Conservation (phyloP, 1,284 basidiomycete species). For the Microbotryum saponariae region DNA sequence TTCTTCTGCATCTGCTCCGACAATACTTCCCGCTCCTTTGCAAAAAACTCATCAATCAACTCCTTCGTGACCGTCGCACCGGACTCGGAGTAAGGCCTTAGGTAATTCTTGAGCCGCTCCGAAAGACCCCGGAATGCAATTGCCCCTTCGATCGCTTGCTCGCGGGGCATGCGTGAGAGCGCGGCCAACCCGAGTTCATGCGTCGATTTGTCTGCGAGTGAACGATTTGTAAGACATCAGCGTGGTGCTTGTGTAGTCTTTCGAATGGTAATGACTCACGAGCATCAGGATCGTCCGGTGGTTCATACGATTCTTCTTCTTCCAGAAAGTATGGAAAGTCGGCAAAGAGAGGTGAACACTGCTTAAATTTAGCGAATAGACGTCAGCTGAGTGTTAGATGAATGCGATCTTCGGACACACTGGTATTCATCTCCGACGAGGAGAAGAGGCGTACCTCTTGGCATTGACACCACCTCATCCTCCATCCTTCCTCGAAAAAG, state of each 20-base stretch:
- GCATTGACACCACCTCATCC: conserved; percentile 40
- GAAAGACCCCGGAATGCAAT: conserved; percentile 39
- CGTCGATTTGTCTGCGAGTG: conserved; percentile 35
- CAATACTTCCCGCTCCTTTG: conserved; percentile 17
- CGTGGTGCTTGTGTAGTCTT: neutral
- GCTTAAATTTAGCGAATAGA: neutral
- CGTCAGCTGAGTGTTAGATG: neutral
- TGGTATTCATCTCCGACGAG: neutral
- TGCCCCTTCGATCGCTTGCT: conserved; percentile 41
- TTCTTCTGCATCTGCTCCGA: conserved; percentile 5
- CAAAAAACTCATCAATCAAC: conserved; percentile 41
- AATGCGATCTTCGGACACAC: no score
- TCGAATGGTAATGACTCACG: conserved; percentile 11
- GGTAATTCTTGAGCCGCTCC: conserved; percentile 41
- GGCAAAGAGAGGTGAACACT: conserved; percentile 33
- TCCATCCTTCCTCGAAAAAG: conserved; percentile 39
- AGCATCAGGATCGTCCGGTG: conserved; percentile 36
- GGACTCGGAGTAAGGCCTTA: conserved; percentile 40
- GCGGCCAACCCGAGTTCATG: conserved; percentile 43
- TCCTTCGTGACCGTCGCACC: conserved; percentile 40
- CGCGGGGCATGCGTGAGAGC: conserved; percentile 40
- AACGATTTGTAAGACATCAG: conserved; percentile 7
- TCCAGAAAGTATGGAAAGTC: conserved; percentile 39
- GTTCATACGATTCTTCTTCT: conserved; percentile 41
- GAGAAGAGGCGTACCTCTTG: conserved; percentile 24